Percentiles rank a stretch among this genome's conserved stretches.
Conservation (phyloP, 2,329 filamentous ascomycete genomes). For the Rutstroemia sp. region DNA sequence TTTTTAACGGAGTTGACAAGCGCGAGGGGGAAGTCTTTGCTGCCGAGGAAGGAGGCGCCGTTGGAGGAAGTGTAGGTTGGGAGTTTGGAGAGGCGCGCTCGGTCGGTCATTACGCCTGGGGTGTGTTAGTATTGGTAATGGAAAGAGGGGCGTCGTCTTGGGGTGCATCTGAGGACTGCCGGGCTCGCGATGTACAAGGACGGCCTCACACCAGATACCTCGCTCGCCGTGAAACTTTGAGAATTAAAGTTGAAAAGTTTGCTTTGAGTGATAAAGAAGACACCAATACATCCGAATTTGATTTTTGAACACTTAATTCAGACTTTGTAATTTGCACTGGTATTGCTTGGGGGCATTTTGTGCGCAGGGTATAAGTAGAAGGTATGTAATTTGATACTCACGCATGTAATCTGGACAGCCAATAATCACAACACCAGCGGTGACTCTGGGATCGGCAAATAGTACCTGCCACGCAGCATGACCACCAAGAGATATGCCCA, state of each 20-base stretch:
- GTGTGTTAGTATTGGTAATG: background rate
- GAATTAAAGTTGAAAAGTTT: no score
- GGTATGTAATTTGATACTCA: constrained; percentile 29
- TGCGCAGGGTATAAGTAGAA: no score
- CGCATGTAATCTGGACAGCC: constrained; percentile 84
- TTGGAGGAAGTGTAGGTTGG: constrained; percentile 49
- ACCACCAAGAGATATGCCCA: constrained; percentile 81
- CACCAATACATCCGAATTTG: no score
- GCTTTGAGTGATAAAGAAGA: no score
- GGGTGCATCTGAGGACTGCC: no score
- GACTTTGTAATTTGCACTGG: background rate
- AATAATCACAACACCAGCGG: constrained; percentile 71
- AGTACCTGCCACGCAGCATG: constrained; percentile 82
- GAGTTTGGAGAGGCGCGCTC: constrained; percentile 64
- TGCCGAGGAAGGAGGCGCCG: constrained; percentile 64
- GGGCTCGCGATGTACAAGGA: no score
- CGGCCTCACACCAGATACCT: no score
- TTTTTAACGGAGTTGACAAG: constrained; percentile 56
- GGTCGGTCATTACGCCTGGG: constrained; percentile 61
- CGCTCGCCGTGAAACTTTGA: no score
- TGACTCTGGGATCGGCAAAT: constrained; percentile 70
- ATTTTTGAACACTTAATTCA: no score
- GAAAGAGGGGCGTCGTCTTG: no score
- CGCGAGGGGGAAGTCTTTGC: constrained; percentile 64
- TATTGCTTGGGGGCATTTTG: background rate